These are phyloP conservation scores for Barnettozyma sucrosica DNA, from an alignment of 805 yeast species.

Conservation along the genomic window DNA sequence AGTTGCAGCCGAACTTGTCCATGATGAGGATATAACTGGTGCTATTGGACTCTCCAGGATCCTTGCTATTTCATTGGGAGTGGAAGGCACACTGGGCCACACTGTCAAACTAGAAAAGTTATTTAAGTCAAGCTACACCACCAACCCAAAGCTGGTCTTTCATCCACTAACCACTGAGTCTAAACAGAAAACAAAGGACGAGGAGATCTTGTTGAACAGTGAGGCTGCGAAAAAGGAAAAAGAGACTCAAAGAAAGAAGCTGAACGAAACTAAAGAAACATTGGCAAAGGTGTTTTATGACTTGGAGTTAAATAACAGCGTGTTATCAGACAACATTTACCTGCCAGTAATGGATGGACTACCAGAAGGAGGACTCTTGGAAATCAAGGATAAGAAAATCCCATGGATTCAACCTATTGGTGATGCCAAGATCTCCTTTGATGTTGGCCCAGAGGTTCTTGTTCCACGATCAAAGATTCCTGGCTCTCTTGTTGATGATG, in stretches of 20 bases:
- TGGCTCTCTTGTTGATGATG: not conserved
- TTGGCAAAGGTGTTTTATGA: conserved; percentile 16
- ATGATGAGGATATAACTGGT: conserved; percentile 29
- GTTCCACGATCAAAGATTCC: conserved; percentile 20
- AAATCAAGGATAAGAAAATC: conserved; percentile 32
- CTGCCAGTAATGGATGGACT: conserved; percentile 46
- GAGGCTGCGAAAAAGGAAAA: conserved; percentile 17
- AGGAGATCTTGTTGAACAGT: conserved; percentile 18
- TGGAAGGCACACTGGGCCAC: conserved; percentile 45
- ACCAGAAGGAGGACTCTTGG: conserved; percentile 57
- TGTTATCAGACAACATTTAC: conserved; percentile 45
- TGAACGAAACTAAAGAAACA: conserved; percentile 20
- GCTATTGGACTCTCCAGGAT: conserved; percentile 48
- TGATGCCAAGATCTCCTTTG: conserved; percentile 35
- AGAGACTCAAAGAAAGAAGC: conserved; percentile 18
- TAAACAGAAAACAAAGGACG: conserved; percentile 28
- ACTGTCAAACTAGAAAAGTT: conserved; percentile 46
- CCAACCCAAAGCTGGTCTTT: conserved; percentile 38
- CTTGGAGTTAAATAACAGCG: conserved; percentile 23
- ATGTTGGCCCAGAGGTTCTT: conserved; percentile 42
- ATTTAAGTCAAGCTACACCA: conserved; percentile 26
- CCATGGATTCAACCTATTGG: conserved; percentile 39
- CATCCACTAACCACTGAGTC: conserved; percentile 47
- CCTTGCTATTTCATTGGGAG: conserved; percentile 51
- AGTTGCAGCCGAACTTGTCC: conserved; percentile 47